These are phyloP conservation scores for Geranium brycei DNA, from an alignment of 345 rosid genomes.

Conservation along the genomic window DNA sequence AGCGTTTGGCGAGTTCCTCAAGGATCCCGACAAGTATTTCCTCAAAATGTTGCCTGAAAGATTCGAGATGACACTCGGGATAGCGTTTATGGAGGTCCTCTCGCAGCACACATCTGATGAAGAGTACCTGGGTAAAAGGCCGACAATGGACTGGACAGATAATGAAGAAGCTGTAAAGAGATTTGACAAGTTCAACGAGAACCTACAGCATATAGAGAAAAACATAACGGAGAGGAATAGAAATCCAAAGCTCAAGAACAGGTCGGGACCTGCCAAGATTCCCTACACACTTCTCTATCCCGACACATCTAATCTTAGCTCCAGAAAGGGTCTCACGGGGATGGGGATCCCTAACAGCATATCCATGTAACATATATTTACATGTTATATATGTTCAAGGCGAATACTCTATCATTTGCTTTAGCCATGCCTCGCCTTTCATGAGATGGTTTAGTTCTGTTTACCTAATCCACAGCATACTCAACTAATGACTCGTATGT, in stretches of 20 bases:
- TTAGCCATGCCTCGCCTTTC: neutral
- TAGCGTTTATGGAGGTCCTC: constrained; percentile 36
- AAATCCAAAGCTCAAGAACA: constrained; percentile 29
- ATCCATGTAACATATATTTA: constrained; percentile 18
- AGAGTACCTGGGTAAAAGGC: constrained; percentile 39
- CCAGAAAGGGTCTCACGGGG: constrained; percentile 23
- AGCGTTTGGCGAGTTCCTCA: constrained; percentile 22
- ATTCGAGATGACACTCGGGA: constrained; percentile 24
- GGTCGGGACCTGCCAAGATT: constrained; percentile 37
- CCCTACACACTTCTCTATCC: constrained; percentile 39
- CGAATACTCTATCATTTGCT: neutral
- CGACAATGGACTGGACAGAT: constrained; percentile 24
- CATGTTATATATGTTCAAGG: neutral
- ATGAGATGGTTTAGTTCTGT: neutral
- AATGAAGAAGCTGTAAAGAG: constrained; percentile 18
- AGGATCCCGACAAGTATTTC: constrained; percentile 32
- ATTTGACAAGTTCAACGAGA: constrained; percentile 23
- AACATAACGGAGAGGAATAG: constrained; percentile 30
- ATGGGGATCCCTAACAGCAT: constrained; percentile 50
- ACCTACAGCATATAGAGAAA: constrained; percentile 25
- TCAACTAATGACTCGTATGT: neutral
- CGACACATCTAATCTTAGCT: constrained; percentile 13
- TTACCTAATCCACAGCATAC: neutral
- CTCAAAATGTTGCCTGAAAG: constrained; percentile 38
- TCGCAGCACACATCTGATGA: constrained; percentile 41